phyloP scores from a whole-genome alignment of 163 green algal species.

The Chlamydomonas reinhardtii region DNA sequence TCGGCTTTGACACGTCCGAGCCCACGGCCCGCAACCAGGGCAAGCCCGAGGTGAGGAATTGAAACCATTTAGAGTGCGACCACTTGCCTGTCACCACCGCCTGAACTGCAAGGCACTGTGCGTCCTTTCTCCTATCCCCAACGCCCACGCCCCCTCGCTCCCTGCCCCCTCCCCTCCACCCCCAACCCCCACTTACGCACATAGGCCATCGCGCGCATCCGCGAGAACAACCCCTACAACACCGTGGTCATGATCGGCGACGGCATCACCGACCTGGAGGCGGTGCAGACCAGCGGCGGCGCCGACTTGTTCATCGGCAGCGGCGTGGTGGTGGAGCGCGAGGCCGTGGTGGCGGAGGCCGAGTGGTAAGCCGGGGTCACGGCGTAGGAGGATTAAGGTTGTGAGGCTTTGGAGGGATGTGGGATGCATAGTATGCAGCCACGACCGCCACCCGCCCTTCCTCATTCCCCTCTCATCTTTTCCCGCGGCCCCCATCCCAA shows the following conservation, averaged over 20 bases:
- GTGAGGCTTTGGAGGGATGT: too few species aligned
- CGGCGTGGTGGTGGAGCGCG: slow-evolving; percentile 45
- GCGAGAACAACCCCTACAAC: slow-evolving; percentile 78
- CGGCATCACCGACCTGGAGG: slow-evolving; percentile 85
- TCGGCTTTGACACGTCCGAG: slow-evolving; percentile 55
- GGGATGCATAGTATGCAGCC: too few species aligned
- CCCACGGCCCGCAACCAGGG: slow-evolving; percentile 72
- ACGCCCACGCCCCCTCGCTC: not conserved
- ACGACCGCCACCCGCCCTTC: too few species aligned
- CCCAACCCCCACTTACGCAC: too few species aligned
- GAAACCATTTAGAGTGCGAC: too few species aligned
- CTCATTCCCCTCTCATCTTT: too few species aligned
- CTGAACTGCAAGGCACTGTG: too few species aligned
- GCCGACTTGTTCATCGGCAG: slow-evolving; percentile 84
- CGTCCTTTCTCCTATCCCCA: too few species aligned
- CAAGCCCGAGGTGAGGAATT: slow-evolving; percentile 66
- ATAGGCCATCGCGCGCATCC: slow-evolving; percentile 74
- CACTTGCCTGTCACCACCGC: too few species aligned
- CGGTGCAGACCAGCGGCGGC: slow-evolving; percentile 72
- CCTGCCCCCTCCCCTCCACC: too few species aligned
- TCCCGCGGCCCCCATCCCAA: too few species aligned
- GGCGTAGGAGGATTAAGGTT: too few species aligned
- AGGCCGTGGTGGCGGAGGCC: slow-evolving; percentile 30
- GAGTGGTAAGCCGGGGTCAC: slow-evolving; percentile 26
- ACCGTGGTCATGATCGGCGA: slow-evolving; percentile 85